These are phyloP conservation scores for Pneumocystis wakefieldiae DNA, from an alignment of 1,139 yeast species.

Conservation along the genomic window DNA sequence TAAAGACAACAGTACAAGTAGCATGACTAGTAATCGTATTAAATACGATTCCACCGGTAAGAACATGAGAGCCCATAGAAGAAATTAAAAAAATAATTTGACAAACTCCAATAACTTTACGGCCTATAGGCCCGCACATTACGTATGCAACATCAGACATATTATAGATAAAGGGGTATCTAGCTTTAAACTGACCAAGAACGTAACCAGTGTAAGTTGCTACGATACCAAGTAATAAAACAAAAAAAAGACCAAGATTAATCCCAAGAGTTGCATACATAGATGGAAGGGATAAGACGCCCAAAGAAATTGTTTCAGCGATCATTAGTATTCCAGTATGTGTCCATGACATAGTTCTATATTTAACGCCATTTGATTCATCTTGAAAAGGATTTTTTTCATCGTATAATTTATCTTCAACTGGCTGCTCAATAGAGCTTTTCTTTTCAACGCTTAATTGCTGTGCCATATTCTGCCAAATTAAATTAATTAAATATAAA, in stretches of 20 bases:
- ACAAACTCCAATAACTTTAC: background rate
- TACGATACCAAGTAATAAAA: background rate
- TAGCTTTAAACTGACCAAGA: background rate
- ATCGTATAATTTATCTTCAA: background rate
- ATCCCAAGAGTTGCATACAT: background rate
- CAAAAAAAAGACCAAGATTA: background rate
- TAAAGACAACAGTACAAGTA: constrained; percentile 4
- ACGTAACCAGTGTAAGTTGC: background rate
- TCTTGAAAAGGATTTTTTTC: background rate
- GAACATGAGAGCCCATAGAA: background rate
- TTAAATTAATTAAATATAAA: background rate
- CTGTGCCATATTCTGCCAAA: background rate
- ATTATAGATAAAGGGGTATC: background rate
- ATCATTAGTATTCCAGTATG: background rate
- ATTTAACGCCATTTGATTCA: background rate
- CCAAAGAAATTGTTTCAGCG: background rate
- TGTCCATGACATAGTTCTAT: background rate
- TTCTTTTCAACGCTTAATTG: background rate
- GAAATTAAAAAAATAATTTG: background rate
- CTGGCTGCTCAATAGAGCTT: no score
- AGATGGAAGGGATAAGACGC: background rate
- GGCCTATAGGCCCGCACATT: background rate
- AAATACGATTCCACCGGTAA: background rate
- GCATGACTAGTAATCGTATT: constrained; percentile 4
- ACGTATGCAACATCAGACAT: background rate